Percentiles rank a stretch among this genome's conserved stretches.
Conservation (phyloP, 148 eudicot genomes). For the Rhododendron ovatum region DNA sequence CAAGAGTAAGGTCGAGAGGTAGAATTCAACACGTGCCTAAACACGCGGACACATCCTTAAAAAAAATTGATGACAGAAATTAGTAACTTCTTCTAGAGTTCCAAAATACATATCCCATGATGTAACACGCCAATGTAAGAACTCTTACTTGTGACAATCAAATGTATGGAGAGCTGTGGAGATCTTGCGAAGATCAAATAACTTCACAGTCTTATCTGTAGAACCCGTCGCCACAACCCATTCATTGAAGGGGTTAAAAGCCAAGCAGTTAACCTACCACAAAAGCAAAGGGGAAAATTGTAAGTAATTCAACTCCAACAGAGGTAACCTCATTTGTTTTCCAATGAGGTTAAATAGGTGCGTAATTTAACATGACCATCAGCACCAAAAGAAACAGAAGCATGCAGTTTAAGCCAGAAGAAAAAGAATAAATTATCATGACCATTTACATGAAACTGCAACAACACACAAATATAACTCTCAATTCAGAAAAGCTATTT, state of each 20-base stretch:
- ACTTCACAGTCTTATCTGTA: slow-evolving; percentile 65
- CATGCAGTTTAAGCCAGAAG: neutral
- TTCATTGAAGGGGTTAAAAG: slow-evolving; percentile 79
- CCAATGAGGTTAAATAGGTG: too few relatives aligned
- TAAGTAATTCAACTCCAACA: neutral
- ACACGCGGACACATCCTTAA: neutral
- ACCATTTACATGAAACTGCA: neutral
- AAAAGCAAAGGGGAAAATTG: slow-evolving; percentile 3
- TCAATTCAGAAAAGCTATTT: neutral
- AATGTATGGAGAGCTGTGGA: slow-evolving; percentile 60
- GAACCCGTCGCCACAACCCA: slow-evolving; percentile 80
- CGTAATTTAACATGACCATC: neutral
- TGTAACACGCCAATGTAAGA: neutral
- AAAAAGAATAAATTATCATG: neutral
- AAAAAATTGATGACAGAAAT: neutral
- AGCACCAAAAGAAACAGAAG: neutral
- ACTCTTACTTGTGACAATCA: slow-evolving; percentile 79
- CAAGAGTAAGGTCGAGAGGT: neutral
- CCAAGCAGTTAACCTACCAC: slow-evolving; percentile 63
- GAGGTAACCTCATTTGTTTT: neutral
- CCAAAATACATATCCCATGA: neutral
- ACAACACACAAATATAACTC: neutral
- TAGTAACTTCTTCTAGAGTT: neutral
- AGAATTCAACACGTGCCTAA: neutral
- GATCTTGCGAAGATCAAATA: slow-evolving; percentile 60